Percentiles rank a stretch among this genome's conserved stretches.
Evolutionary conservation across 2,329 filamentous ascomycete genomes (phyloP).

Genomic region (Eurotiales sp.): DNA sequence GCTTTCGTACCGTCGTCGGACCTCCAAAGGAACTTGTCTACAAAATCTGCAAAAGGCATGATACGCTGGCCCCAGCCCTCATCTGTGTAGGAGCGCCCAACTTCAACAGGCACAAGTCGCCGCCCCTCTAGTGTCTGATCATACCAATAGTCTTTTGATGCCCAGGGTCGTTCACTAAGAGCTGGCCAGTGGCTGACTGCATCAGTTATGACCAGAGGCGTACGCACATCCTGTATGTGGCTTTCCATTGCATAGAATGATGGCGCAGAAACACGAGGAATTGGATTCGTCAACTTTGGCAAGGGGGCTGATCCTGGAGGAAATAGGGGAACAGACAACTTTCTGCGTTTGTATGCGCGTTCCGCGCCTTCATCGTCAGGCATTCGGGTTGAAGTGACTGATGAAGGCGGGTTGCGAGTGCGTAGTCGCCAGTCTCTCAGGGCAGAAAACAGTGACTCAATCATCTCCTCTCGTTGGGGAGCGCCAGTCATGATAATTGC

Average conservation of each 20-base stretch:
- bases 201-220: slow-evolving; percentile 67
- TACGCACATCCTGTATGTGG: slow-evolving; percentile 49
- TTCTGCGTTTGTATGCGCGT: slow-evolving; percentile 28
- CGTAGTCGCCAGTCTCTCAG: slow-evolving; percentile 25
- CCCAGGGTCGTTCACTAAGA: slow-evolving; percentile 65
- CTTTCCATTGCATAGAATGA: slow-evolving; percentile 59
- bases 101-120: slow-evolving; percentile 78
- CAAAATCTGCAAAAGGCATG: slow-evolving; percentile 68
- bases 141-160: slow-evolving; percentile 68
- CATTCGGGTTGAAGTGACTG: neutral
- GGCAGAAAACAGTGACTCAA: slow-evolving; percentile 34
- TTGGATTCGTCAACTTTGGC: slow-evolving; percentile 32
- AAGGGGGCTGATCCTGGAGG: slow-evolving; percentile 29
- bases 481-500: slow-evolving; percentile 72
- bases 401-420: neutral
- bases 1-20: slow-evolving; percentile 7
- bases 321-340: slow-evolving; percentile 30
- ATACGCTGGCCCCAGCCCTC: slow-evolving; percentile 79
- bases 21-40: slow-evolving; percentile 56
- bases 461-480: slow-evolving; percentile 49
- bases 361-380: slow-evolving; percentile 2
- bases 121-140: slow-evolving; percentile 69
- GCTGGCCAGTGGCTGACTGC: slow-evolving; percentile 74
- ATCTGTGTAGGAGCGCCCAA: slow-evolving; percentile 85
- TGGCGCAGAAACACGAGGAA: slow-evolving; percentile 42